These are phyloP conservation scores for Amanita pallidorosea DNA, from an alignment of 768 basidiomycete species.

Conservation along the genomic window DNA sequence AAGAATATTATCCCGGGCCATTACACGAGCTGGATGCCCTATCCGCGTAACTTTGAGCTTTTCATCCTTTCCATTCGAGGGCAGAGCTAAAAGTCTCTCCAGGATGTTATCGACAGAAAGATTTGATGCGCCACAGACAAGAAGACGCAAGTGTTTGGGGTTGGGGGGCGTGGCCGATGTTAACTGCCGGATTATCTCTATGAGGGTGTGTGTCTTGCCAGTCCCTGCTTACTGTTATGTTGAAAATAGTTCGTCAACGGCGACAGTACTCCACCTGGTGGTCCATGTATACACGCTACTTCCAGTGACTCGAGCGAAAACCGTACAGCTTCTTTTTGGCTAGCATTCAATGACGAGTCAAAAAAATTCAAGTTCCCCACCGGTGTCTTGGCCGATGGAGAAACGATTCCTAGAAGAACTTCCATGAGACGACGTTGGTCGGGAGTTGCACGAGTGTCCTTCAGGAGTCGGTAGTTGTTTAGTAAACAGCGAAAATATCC, in stretches of 20 bases:
- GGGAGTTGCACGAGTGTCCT: conserved; percentile 30
- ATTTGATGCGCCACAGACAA: conserved; percentile 92
- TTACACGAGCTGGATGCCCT: conserved; percentile 91
- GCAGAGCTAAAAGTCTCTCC: conserved; percentile 65
- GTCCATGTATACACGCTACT: conserved; percentile 91
- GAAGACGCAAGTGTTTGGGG: conserved; percentile 47
- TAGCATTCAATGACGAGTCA: conserved; percentile 66
- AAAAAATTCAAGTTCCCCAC: conserved; percentile 49
- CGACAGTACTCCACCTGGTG: conserved; percentile 53
- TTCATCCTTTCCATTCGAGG: conserved; percentile 34
- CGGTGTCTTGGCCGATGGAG: conserved; percentile 28
- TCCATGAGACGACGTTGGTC: conserved; percentile 43
- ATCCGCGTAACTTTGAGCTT: conserved; percentile 70
- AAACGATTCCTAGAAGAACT: conserved; percentile 60
- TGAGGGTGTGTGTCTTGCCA: conserved; percentile 92
- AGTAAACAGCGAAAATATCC: not conserved
- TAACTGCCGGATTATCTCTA: conserved; percentile 87
- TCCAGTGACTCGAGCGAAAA: conserved; percentile 77
- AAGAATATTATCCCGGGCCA: conserved; percentile 56
- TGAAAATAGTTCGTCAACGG: not conserved
- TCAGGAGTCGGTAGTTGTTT: conserved; percentile 10
- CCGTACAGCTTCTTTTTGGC: conserved; percentile 74
- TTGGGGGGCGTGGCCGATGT: conserved; percentile 35
- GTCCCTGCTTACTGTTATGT: conserved; percentile 39
- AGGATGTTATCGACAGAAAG: conserved; percentile 94